phyloP scores from a whole-genome alignment of 805 yeast species.

The Cyberlindnera maclurae region DNA sequence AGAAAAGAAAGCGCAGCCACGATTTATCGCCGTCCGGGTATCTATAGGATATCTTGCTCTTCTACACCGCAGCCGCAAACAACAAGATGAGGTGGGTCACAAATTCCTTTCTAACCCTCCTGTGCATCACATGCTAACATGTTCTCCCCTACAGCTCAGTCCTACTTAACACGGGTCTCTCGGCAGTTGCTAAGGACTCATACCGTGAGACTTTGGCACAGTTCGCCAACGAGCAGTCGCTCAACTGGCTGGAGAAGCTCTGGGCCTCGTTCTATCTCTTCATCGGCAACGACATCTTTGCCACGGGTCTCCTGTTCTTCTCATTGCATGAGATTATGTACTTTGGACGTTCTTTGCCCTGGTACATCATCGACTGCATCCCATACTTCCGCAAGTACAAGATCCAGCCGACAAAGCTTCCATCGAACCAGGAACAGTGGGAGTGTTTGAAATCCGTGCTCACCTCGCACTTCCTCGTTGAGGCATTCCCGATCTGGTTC shows the following conservation, averaged over 20 bases:
- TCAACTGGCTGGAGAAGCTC: constrained; percentile 4
- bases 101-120: background rate
- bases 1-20: no score
- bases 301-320: constrained; percentile 86
- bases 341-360: constrained; percentile 88
- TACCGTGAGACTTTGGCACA: constrained; percentile 1
- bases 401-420: constrained; percentile 81
- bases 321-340: constrained; percentile 80
- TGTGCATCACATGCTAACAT: background rate
- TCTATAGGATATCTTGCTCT: no score
- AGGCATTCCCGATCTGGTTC: constrained; percentile 94
- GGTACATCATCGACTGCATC: constrained; percentile 80
- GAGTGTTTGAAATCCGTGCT: constrained; percentile 83
- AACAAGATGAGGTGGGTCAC: no score
- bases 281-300: constrained; percentile 80
- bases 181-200: constrained; percentile 1
- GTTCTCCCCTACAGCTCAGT: background rate
- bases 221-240: background rate
- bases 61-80: no score
- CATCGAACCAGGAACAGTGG: constrained; percentile 81
- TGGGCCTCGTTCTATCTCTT: constrained; percentile 91
- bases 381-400: constrained; percentile 84
- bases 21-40: no score
- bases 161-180: background rate
- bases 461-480: constrained; percentile 83